Base-by-base conservation (phyloP, 306 rosid genomes). In the Fagus crenata region DNA sequence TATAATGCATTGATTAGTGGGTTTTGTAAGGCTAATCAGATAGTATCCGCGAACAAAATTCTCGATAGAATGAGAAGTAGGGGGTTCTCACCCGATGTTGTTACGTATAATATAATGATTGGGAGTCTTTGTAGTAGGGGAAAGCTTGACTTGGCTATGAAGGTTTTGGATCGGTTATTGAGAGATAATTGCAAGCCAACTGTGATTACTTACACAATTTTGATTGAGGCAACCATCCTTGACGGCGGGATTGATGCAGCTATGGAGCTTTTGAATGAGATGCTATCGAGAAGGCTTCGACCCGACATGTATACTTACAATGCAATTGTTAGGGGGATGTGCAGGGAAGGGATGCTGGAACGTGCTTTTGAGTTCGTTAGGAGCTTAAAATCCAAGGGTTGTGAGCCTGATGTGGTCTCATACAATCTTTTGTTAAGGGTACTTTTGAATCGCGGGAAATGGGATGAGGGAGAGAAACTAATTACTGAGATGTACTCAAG, bases 1-100 rank as follows among this genome's bases (percentile, higher is more conserved):
- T 93, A 91, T 72, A 93, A 91, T 84, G 96, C 97, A 1, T 74
- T 91, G 82, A 89, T 93, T 2, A 91, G 89, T 63, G 93, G 96
- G 1, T 81, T 90, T 63, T 86, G 89, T 71, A 90, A 90, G 63
- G 88, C 89, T 17, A 88, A 91, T 40, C 81, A 79, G 70, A 71
- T 92, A 49, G 92, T 87, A 33, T 77, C 76, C 5, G 98, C 96
- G 0, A 71, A 85, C 72, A 61, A 71, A 32, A 91, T 94, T 80
- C 85, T 94, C n/a, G 90, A 87, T 7, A 80, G 91, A 79, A 92
- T 92, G 95, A 90, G 83, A 22, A 77, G 65, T 22, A 85, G 89
- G 70, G 98, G 97, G 0, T 89, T 88, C 49, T 75, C 83, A 6
- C 92, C 96, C 12, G 93, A 92, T 77, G 87, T 89, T 71, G 92